Conservation (phyloP, 2,329 filamentous ascomycete species). For the Pseudohalonectria lignicola region DNA sequence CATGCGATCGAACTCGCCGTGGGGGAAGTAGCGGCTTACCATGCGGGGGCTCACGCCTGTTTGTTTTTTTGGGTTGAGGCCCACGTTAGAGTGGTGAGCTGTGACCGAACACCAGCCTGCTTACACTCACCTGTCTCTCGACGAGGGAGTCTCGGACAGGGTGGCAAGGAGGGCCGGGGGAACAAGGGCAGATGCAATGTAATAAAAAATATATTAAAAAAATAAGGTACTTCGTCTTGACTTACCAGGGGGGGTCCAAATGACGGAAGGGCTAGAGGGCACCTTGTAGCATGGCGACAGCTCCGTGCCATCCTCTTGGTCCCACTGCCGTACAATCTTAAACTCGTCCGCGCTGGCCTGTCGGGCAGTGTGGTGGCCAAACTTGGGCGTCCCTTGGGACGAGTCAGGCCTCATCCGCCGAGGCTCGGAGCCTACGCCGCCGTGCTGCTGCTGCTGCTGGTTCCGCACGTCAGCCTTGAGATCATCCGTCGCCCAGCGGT, state of each 20-base stretch:
- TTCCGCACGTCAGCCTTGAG: slow-evolving; percentile 1
- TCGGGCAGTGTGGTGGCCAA: slow-evolving; percentile 1
- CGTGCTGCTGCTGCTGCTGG: too few species aligned
- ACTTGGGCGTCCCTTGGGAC: slow-evolving; percentile 6
- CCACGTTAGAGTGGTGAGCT: too few species aligned
- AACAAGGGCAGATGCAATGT: too few species aligned
- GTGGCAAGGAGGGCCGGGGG: too few species aligned
- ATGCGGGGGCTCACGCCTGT: slow-evolving; percentile 11
- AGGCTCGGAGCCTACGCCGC: too few species aligned
- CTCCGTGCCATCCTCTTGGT: slow-evolving; percentile 11
- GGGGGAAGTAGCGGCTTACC: slow-evolving; percentile 8
- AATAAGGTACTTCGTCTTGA: too few species aligned
- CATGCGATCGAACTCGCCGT: slow-evolving; percentile 19
- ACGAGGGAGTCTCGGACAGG: too few species aligned
- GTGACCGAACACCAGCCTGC: background rate
- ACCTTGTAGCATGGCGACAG: slow-evolving; percentile 11
- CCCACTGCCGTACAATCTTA: slow-evolving; percentile 12
- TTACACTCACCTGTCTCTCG: too few species aligned
- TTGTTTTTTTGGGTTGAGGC: slow-evolving; percentile 7
- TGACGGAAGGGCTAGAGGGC: background rate
- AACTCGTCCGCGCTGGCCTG: slow-evolving; percentile 4
- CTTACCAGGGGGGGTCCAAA: slow-evolving; percentile 9
- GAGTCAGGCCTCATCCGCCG: slow-evolving; percentile 4
- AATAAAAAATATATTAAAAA: too few species aligned
- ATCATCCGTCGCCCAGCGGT: slow-evolving; percentile 3